Conservation (phyloP, 352 stramenopile genomes). For the Phytophthora tubulina region DNA sequence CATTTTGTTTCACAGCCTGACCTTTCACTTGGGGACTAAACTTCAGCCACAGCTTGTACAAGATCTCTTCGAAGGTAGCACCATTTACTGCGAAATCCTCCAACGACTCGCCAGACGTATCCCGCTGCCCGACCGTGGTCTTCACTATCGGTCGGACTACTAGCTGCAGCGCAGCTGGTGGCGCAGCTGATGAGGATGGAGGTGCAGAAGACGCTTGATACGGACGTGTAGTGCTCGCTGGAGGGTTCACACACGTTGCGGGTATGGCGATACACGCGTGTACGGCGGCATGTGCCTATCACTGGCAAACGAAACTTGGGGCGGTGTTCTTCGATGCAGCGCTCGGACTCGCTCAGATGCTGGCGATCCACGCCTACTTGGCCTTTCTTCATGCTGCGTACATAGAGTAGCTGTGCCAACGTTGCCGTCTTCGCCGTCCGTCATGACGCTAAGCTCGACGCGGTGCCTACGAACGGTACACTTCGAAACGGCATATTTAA, state of each 20-base stretch:
- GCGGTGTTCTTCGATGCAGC: neutral
- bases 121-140: neutral
- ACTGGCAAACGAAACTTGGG: neutral
- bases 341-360: neutral
- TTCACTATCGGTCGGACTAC: neutral
- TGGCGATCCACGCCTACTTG: neutral
- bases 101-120: neutral
- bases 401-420: too few relatives aligned
- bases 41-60: conserved; percentile 1
- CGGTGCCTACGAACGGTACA: too few relatives aligned
- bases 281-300: neutral
- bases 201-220: neutral
- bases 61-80: conserved; percentile 9
- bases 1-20: conserved; percentile 7
- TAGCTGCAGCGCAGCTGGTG: neutral
- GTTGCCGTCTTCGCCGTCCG: too few relatives aligned
- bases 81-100: conserved; percentile 13
- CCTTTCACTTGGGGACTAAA: conserved; percentile 12
- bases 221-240: neutral
- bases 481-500: too few relatives aligned
- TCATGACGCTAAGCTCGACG: too few relatives aligned
- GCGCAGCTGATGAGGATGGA: too few relatives aligned
- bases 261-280: neutral
- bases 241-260: neutral
- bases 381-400: too few relatives aligned